Conservation (phyloP, 805 yeast genomes). For the Myxozyma geophila region DNA sequence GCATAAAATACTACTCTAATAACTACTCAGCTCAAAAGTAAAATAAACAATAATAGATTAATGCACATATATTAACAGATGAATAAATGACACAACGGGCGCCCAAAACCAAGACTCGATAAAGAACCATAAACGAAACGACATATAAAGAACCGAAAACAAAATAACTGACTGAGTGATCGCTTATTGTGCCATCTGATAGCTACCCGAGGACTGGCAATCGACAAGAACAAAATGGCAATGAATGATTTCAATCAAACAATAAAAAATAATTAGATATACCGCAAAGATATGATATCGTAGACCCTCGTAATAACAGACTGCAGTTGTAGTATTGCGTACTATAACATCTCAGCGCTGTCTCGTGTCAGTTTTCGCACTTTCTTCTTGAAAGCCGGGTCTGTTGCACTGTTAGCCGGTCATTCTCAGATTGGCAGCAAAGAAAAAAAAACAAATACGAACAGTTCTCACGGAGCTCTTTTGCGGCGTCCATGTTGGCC, state of each 20-base stretch:
- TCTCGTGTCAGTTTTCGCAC: slow-evolving; percentile 59
- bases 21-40: neutral
- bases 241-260: no score
- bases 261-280: neutral
- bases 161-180: neutral
- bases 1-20: neutral
- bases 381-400: slow-evolving; percentile 62
- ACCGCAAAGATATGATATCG: slow-evolving; percentile 5
- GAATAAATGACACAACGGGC: neutral
- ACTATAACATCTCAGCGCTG: slow-evolving; percentile 34
- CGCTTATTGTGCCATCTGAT: neutral
- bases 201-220: no score
- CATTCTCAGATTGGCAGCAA: neutral
- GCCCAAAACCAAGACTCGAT: neutral
- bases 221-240: no score
- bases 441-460: slow-evolving; percentile 34
- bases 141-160: neutral
- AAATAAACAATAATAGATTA: neutral
- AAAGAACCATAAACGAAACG: neutral
- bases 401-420: slow-evolving; percentile 6
- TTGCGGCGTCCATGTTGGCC: slow-evolving; percentile 92
- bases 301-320: neutral
- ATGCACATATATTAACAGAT: neutral
- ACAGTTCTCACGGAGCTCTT: slow-evolving; percentile 73
- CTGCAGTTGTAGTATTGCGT: neutral